Conservation (phyloP, 164 flowering plant species). For the Berberis vulgaris region DNA sequence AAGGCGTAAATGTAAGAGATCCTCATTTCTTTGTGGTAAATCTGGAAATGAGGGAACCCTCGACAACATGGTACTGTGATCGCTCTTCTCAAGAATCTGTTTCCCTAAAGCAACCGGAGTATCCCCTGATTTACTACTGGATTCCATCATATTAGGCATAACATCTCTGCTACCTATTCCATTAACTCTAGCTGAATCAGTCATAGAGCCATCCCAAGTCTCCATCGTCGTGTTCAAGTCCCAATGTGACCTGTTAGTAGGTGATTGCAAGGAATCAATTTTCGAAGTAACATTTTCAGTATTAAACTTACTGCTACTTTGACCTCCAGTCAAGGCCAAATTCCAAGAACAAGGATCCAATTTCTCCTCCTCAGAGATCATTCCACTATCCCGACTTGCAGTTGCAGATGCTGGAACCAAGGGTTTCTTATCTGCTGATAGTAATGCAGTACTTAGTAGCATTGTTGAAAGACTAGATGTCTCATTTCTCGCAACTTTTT, state of each 20-base stretch:
- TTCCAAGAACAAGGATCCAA: constrained; percentile 23
- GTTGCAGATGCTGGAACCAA: constrained; percentile 5
- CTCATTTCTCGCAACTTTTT: constrained; percentile 7
- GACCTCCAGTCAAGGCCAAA: constrained; percentile 28
- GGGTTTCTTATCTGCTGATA: constrained; percentile 19
- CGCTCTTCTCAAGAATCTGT: constrained; percentile 5
- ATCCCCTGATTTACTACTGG: constrained; percentile 6
- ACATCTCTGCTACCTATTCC: constrained; percentile 7
- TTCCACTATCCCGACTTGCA: constrained; percentile 11
- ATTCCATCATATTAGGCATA: constrained; percentile 13
- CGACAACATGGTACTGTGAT: constrained; percentile 5
- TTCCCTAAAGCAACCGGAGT: constrained; percentile 12
- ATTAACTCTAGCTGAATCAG: constrained; percentile 10
- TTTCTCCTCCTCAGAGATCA: constrained; percentile 11
- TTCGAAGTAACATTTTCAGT: constrained; percentile 1
- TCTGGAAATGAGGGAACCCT: constrained; percentile 3
- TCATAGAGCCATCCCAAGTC: constrained; percentile 41
- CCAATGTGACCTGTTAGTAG: constrained; percentile 51
- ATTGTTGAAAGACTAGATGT: constrained; percentile 3
- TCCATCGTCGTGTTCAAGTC: constrained; percentile 71
- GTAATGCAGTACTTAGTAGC: constrained; percentile 15
- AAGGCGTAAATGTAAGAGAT: constrained; percentile 30
- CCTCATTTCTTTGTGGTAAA: constrained; percentile 11
- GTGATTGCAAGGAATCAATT: neutral
- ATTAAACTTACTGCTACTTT: neutral